phyloP scores from a whole-genome alignment of 208 protist species.

The Trypanosoma platydactyli region DNA sequence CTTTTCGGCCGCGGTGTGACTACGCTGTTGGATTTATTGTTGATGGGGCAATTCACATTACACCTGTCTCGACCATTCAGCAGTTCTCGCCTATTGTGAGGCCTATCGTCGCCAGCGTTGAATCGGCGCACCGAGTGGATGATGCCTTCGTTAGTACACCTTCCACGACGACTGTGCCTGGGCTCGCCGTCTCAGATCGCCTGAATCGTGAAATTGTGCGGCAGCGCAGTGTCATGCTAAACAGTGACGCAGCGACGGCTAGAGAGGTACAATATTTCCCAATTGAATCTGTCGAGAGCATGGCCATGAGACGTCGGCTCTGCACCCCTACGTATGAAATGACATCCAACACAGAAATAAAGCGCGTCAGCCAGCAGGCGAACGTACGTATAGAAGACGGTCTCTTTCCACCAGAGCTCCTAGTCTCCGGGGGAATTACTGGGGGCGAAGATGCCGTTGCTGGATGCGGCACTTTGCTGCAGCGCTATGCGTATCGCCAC shows the following conservation, averaged over 20 bases:
- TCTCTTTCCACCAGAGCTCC: slow-evolving; percentile 81
- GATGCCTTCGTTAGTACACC: slow-evolving; percentile 45
- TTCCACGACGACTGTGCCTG: slow-evolving; percentile 34
- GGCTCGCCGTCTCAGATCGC: slow-evolving; percentile 54
- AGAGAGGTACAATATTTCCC: slow-evolving; percentile 59
- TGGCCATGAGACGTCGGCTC: slow-evolving; percentile 43
- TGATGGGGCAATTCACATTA: slow-evolving; percentile 61
- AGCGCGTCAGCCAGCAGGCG: not conserved
- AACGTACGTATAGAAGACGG: slow-evolving; percentile 44
- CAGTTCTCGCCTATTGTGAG: slow-evolving; percentile 53
- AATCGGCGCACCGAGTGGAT: slow-evolving; percentile 34
- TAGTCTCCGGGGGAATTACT: slow-evolving; percentile 70
- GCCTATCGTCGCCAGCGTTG: slow-evolving; percentile 6
- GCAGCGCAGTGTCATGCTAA: slow-evolving; percentile 75
- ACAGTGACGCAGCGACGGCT: slow-evolving; percentile 53
- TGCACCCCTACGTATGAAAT: slow-evolving; percentile 41
- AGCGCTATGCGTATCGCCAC: slow-evolving; percentile 51
- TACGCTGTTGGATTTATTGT: slow-evolving; percentile 66
- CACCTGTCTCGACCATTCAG: slow-evolving; percentile 56
- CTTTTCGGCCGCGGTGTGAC: slow-evolving; percentile 63
- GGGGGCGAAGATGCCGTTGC: slow-evolving; percentile 52
- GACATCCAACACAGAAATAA: not conserved
- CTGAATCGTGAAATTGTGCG: slow-evolving; percentile 67
- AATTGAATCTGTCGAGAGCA: slow-evolving; percentile 53
- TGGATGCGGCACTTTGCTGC: slow-evolving; percentile 45